A percentile compares a stretch with the other conserved stretches of the same genome.
Evolutionary conservation across 129 eudicot genomes (phyloP).

Genomic region (Daucus carota): DH1_v3.0 NC_030384.2:28185001-28185500

Average conservation of each 20-base stretch:
- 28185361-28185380: slow-evolving; percentile 10
- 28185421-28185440: neutral
- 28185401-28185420: no score
- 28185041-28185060: neutral
- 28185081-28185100: neutral
- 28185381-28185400: neutral
- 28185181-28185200: slow-evolving; percentile 68
- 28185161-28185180: slow-evolving; percentile 97
- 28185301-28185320: slow-evolving; percentile 89
- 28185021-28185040: neutral
- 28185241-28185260: slow-evolving; percentile 11
- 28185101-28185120: neutral
- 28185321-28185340: slow-evolving; percentile 84
- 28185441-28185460: neutral
- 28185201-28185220: slow-evolving; percentile 64
- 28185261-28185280: slow-evolving; percentile 1
- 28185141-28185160: slow-evolving; percentile 97
- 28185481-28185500: slow-evolving; percentile 83
- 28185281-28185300: slow-evolving; percentile 21
- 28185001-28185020: neutral
- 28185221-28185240: slow-evolving; percentile 15
- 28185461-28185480: neutral
- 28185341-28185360: slow-evolving; percentile 91
- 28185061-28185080: neutral
- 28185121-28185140: slow-evolving; percentile 38